These are phyloP conservation scores for Alopecurus myosuroides DNA, from an alignment of 176 grass and related monocot species.

Conservation along the genomic window DNA sequence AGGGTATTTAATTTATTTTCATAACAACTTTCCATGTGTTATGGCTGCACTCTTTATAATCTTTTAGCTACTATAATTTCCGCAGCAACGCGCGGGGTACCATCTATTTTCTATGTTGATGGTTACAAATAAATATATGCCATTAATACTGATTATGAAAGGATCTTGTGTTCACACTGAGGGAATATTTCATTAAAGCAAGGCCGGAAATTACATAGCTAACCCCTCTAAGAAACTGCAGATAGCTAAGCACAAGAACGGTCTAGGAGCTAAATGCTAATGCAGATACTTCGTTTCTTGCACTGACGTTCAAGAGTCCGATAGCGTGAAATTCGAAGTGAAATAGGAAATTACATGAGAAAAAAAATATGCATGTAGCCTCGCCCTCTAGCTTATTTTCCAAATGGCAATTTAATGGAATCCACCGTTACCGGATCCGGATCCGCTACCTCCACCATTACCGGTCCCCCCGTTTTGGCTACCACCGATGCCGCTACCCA, in stretches of 20 bases:
- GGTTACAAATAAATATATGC: background rate
- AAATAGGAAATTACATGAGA: background rate
- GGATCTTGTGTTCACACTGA: background rate
- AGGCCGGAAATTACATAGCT: background rate
- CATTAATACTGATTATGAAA: background rate
- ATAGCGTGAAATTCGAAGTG: background rate
- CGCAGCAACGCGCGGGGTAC: too few species aligned
- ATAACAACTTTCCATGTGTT: too few species aligned
- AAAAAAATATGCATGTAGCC: background rate
- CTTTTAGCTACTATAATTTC: too few species aligned
- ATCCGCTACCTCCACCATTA: too few species aligned
- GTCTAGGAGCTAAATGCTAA: too few species aligned
- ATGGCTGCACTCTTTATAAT: too few species aligned
- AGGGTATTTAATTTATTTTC: too few species aligned
- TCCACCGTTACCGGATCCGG: too few species aligned
- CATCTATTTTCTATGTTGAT: background rate
- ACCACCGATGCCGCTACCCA: background rate
- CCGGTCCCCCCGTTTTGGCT: too few species aligned
- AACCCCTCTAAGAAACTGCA: too few species aligned
- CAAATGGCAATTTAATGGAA: background rate
- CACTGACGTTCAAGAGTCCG: background rate
- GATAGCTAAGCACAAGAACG: too few species aligned
- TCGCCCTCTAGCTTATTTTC: background rate
- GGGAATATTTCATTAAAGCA: background rate
- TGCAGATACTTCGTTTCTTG: background rate